A percentile compares a stretch with the other conserved stretches of the same genome.
Evolutionary conservation across 345 rosid species (phyloP).

Genomic region (Mercurialis annua): DNA sequence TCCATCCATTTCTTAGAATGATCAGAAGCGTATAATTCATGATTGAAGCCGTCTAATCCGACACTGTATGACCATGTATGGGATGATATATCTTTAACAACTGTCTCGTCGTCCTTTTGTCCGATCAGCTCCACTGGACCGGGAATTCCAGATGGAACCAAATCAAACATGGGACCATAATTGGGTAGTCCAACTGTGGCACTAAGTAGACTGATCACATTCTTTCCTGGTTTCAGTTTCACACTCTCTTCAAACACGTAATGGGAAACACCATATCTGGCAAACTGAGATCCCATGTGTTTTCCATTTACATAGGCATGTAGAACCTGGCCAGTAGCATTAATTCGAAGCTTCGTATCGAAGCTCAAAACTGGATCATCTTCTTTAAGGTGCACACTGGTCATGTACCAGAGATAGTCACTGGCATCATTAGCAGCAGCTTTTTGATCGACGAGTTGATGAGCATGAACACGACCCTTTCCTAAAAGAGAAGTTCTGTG

Average conservation of each 20-base stretch:
- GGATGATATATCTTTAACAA: constrained; percentile 16
- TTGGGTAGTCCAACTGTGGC: constrained; percentile 23
- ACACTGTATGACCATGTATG: constrained; percentile 19
- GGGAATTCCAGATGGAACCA: neutral
- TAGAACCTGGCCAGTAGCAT: constrained; percentile 14
- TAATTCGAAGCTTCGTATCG: constrained; percentile 13
- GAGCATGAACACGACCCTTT: neutral
- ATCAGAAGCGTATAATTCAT: neutral
- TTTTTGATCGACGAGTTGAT: constrained; percentile 20
- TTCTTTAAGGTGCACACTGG: neutral
- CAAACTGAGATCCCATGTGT: constrained; percentile 20
- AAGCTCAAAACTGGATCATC: constrained; percentile 10
- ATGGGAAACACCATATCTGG: constrained; percentile 1
- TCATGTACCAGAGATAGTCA: constrained; percentile 26
- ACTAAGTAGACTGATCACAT: constrained; percentile 17
- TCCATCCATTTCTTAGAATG: constrained; percentile 1
- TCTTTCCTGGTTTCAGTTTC: constrained; percentile 12
- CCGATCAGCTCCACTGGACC: constrained; percentile 22
- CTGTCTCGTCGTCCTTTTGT: constrained; percentile 4
- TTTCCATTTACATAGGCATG: constrained; percentile 21
- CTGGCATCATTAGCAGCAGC: constrained; percentile 12
- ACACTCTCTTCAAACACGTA: constrained; percentile 7
- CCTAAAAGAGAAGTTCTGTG: constrained; percentile 15
- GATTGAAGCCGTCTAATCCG: constrained; percentile 14
- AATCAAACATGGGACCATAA: constrained; percentile 11